A percentile compares a stretch with the other conserved stretches of the same genome.
Evolutionary conservation across 2,329 filamentous ascomycete genomes (phyloP).

Genomic region (Ceratocystis destructans): DNA sequence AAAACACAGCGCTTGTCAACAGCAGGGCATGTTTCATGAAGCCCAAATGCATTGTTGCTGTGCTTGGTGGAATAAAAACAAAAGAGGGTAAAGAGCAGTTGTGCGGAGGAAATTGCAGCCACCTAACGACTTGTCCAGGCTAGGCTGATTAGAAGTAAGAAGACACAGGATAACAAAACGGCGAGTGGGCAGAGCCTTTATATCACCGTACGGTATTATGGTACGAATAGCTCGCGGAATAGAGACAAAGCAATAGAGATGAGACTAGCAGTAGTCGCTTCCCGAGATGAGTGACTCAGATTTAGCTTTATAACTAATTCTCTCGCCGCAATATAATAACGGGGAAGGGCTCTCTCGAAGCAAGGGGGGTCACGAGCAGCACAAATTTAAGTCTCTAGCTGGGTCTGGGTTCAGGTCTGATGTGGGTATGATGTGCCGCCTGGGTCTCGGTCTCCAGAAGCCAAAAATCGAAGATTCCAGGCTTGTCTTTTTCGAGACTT

Average conservation of each 20-base stretch:
- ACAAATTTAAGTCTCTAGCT: not conserved
- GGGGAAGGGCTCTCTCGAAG: not conserved
- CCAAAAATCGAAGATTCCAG: not conserved
- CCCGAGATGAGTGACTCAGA: constrained; percentile 5
- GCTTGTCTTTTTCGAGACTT: not conserved
- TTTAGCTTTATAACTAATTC: not conserved
- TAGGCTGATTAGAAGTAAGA: not conserved
- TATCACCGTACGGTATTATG: not conserved
- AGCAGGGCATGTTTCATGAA: not conserved
- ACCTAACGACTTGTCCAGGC: not conserved
- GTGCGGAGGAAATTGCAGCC: not conserved
- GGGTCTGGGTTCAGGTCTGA: too few relatives aligned
- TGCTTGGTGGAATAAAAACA: not conserved
- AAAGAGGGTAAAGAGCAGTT: not conserved
- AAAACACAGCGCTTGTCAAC: not conserved
- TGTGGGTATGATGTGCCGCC: not conserved
- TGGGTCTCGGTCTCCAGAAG: not conserved
- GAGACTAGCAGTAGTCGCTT: not conserved
- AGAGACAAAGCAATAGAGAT: not conserved
- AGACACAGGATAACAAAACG: not conserved
- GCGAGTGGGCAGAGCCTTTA: not conserved
- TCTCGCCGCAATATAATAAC: too few relatives aligned
- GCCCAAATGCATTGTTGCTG: not conserved
- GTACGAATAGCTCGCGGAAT: not conserved
- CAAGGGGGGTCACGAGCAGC: not conserved